Percentiles rank a stretch among this genome's conserved stretches.
phyloP scores from a whole-genome alignment of 495 filamentous ascomycete species.

The Talaromyces adpressus region DNA sequence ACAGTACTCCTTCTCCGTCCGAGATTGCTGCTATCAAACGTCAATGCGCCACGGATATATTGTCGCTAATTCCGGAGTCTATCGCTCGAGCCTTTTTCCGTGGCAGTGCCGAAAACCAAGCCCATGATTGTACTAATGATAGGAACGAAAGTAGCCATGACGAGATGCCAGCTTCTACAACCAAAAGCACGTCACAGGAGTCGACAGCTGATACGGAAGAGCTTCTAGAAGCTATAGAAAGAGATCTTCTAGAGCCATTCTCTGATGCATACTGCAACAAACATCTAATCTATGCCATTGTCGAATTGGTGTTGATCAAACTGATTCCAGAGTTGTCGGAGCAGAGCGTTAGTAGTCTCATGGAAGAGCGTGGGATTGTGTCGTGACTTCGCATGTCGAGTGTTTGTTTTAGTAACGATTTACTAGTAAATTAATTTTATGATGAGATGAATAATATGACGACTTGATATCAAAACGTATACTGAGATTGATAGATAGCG shows the following conservation, averaged over 20 bases:
- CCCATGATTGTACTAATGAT: not conserved
- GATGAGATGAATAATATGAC: slow-evolving; percentile 5
- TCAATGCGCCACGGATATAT: slow-evolving; percentile 45
- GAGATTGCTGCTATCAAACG: slow-evolving; percentile 47
- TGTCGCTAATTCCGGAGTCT: slow-evolving; percentile 36
- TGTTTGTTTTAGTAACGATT: not conserved
- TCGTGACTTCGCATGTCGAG: not conserved
- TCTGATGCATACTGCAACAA: slow-evolving; percentile 82
- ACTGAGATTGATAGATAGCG: not conserved
- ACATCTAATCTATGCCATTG: slow-evolving; percentile 69
- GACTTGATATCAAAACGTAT: not conserved
- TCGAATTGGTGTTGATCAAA: slow-evolving; percentile 72
- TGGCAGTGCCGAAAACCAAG: slow-evolving; percentile 13
- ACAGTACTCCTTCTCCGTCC: slow-evolving; percentile 19
- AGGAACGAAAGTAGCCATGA: slow-evolving; percentile 7
- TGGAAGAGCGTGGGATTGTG: slow-evolving; percentile 58
- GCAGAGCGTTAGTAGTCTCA: slow-evolving; percentile 60
- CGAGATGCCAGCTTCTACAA: slow-evolving; percentile 17
- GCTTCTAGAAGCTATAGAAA: slow-evolving; percentile 38
- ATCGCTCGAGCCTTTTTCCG: slow-evolving; percentile 35
- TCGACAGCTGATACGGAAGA: slow-evolving; percentile 20
- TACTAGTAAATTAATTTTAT: not conserved
- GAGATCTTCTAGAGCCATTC: slow-evolving; percentile 61
- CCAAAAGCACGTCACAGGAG: slow-evolving; percentile 7
- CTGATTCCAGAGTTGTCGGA: slow-evolving; percentile 81